These are phyloP conservation scores for Fusarium bactridioides DNA, from an alignment of 2,329 filamentous ascomycete genomes.

Conservation along the genomic window DNA sequence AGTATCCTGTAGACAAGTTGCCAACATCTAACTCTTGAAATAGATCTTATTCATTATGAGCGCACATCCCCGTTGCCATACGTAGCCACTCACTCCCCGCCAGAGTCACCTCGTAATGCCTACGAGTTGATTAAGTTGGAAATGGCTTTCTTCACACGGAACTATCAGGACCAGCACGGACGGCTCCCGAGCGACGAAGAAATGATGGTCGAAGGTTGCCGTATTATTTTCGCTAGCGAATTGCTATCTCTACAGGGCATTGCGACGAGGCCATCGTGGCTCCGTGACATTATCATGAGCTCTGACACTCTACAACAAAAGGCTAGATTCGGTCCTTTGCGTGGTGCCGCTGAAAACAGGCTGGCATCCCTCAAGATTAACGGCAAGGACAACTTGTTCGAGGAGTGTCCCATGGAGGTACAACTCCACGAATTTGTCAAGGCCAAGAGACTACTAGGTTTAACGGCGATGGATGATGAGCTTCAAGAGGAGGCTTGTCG, in stretches of 20 bases:
- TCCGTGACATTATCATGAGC: constrained; percentile 66
- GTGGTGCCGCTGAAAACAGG: constrained; percentile 56
- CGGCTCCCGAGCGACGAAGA: constrained; percentile 58
- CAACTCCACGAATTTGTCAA: constrained; percentile 63
- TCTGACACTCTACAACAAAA: constrained; percentile 52
- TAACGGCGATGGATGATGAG: constrained; percentile 67
- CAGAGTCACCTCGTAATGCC: constrained; percentile 61
- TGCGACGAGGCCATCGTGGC: constrained; percentile 57
- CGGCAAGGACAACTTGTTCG: constrained; percentile 65
- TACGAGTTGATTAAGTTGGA: constrained; percentile 69
- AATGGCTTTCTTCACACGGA: constrained; percentile 60
- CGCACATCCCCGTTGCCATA: constrained; percentile 64
- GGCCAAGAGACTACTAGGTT: constrained; percentile 60
- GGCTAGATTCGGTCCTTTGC: constrained; percentile 59
- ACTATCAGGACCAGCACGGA: constrained; percentile 53
- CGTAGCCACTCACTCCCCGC: constrained; percentile 54
- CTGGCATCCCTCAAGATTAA: constrained; percentile 62
- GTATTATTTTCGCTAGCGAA: constrained; percentile 65
- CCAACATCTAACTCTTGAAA: constrained; percentile 52
- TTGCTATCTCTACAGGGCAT: constrained; percentile 52
- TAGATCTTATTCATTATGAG: constrained; percentile 71
- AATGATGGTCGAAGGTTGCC: constrained; percentile 65
- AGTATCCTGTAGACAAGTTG: constrained; percentile 49
- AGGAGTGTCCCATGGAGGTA: constrained; percentile 63
- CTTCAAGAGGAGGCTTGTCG: constrained; percentile 67